A percentile compares a stretch with the other conserved stretches of the same genome.
Evolutionary conservation across 1,284 basidiomycete species (phyloP).

Genomic region (Ceratobasidium sp.): DNA sequence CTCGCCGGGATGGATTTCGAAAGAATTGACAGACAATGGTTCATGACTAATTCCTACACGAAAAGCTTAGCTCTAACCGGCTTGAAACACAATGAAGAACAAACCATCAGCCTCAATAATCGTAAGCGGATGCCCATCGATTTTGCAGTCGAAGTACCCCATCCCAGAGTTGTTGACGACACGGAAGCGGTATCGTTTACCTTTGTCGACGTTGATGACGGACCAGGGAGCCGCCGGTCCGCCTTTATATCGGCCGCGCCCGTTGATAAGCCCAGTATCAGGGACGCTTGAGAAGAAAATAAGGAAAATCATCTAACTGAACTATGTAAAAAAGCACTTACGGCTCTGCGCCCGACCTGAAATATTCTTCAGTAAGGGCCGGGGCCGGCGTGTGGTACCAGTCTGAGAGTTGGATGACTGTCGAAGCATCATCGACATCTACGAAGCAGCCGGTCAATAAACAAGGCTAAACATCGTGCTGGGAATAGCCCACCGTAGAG

Average conservation of each 20-base stretch:
- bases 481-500: neutral
- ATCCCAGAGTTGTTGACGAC: constrained; percentile 59
- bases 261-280: constrained; percentile 64
- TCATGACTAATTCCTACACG: constrained; percentile 5
- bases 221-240: constrained; percentile 54
- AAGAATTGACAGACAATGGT: constrained; percentile 13
- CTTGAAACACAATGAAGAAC: constrained; percentile 44
- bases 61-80: neutral
- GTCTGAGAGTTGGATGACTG: constrained; percentile 58
- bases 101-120: constrained; percentile 55
- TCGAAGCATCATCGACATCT: constrained; percentile 45
- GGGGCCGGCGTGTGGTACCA: constrained; percentile 56
- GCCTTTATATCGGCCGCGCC: constrained; percentile 58
- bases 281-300: constrained; percentile 52
- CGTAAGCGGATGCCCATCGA: constrained; percentile 47
- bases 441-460: neutral
- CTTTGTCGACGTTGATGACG: constrained; percentile 53
- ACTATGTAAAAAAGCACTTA: constrained; percentile 35
- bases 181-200: constrained; percentile 63
- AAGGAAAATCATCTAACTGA: constrained; percentile 42
- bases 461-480: neutral
- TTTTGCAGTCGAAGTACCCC: constrained; percentile 49
- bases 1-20: constrained; percentile 40
- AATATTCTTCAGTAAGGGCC: constrained; percentile 39
- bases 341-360: constrained; percentile 11